Evolutionary conservation across 768 basidiomycete genomes (phyloP).

Genomic region (Chalciporus piperatus): DNA sequence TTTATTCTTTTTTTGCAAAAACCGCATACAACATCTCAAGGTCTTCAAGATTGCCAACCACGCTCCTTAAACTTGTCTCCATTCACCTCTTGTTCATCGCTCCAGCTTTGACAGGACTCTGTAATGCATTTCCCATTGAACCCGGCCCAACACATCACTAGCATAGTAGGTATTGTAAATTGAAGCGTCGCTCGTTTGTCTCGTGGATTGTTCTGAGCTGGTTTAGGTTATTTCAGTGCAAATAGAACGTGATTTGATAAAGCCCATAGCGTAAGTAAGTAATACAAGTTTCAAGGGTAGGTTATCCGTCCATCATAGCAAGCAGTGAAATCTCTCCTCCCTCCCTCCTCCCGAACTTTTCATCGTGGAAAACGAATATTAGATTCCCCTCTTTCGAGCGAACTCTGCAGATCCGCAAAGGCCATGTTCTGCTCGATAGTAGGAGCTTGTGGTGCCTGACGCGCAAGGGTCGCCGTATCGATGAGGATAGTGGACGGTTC

Average conservation of each 20-base stretch:
- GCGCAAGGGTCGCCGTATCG: slow-evolving; percentile 36
- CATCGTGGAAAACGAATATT: slow-evolving; percentile 16
- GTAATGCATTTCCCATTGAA: slow-evolving; percentile 21
- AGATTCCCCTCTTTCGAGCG: slow-evolving; percentile 31
- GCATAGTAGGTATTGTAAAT: slow-evolving; percentile 28
- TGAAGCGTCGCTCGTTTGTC: slow-evolving; percentile 29
- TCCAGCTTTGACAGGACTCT: slow-evolving; percentile 22
- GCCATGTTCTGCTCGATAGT: slow-evolving; percentile 86
- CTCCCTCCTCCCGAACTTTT: neutral
- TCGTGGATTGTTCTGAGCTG: neutral
- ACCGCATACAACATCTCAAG: slow-evolving; percentile 12
- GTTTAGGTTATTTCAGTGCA: too few species aligned
- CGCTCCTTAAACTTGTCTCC: slow-evolving; percentile 14
- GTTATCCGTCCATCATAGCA: too few species aligned
- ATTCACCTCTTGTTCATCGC: neutral
- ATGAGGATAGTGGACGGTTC: slow-evolving; percentile 38
- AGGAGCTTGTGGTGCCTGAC: slow-evolving; percentile 51
- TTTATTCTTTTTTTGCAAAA: slow-evolving; percentile 3
- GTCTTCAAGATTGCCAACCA: slow-evolving; percentile 9
- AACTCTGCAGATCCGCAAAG: slow-evolving; percentile 64
- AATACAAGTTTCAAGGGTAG: too few species aligned
- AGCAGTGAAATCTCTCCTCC: too few species aligned
- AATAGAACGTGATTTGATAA: too few species aligned
- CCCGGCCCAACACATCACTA: slow-evolving; percentile 20
- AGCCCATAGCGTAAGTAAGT: too few species aligned